Evolutionary conservation across 805 yeast species (phyloP), one percentile per base, ranked within the genome.

Genomic region (Monosporozyma siamensis): DNA sequence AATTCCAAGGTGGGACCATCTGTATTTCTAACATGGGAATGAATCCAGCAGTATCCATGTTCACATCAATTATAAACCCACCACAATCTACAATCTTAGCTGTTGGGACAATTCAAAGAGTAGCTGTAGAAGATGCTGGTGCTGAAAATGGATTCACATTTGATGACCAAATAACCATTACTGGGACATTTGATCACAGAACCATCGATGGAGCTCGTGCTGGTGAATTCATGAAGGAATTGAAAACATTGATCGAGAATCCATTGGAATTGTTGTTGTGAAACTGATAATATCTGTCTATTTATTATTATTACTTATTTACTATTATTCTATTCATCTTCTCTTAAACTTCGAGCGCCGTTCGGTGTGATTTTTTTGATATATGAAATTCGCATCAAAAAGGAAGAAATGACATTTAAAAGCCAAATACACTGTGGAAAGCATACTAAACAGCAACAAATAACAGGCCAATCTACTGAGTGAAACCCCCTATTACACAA

Each of bases 1-100:
- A 92, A 72, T 92, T 84, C 81, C 95, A 87, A 76, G 99, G 99
- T 58, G 99, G 99, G 63, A 89, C 98, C 55, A 86, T 92, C 67
- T 88, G 97, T 65, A 90, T 92, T 61, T 92, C 97, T 52, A 92
- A 92, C 82, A 74, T 92, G 75, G 99, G 99, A 64, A 92, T 92
- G 98, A 92, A 92, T 79, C 77, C 71, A 45, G 97, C 98, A 43
- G 97, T 90, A 38, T 74, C 79, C 51, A 60, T 82, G 63, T 92
- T 92, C 79, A 90, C 98, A 24, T 90, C 98, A 29, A 92, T 92
- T 68, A 81, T 92, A 66, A 92, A 92, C 77, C 97, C 96, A 49
- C 99, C 99, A 42, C 98, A 90, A 70, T 75, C 89, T 40, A 80
- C 95, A 40, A 92, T 92, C 59, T 69, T 92, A 56, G 98, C 99